Conservation (phyloP, 805 yeast genomes). For the Sungouiella blattae region DNA sequence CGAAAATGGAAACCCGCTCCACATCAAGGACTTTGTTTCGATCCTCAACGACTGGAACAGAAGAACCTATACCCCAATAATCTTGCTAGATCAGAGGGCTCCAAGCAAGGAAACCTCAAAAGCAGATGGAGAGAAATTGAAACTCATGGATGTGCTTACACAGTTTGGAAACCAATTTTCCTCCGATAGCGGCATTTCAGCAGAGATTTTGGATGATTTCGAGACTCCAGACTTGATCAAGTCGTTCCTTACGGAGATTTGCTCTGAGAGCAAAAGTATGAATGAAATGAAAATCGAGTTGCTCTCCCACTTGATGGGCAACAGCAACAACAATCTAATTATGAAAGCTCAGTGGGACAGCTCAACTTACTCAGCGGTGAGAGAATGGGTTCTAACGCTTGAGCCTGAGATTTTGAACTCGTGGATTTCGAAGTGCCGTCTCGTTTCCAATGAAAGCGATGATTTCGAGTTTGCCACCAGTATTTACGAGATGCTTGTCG, state of each 20-base stretch:
- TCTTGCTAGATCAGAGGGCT: constrained; percentile 13
- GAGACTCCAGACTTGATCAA: constrained; percentile 10
- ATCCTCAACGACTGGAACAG: constrained; percentile 28
- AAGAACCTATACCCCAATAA: constrained; percentile 10
- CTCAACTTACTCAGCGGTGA: not conserved
- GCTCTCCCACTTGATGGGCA: constrained; percentile 22
- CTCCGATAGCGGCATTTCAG: constrained; percentile 3
- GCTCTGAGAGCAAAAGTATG: constrained; percentile 12
- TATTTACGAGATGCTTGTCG: constrained; percentile 45
- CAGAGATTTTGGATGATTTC: constrained; percentile 4
- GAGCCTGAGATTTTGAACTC: constrained; percentile 20
- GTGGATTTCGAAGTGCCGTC: too few relatives aligned
- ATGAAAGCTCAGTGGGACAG: constrained; percentile 39
- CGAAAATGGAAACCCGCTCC: constrained; percentile 4
- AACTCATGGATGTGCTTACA: constrained; percentile 35
- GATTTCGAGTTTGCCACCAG: constrained; percentile 29
- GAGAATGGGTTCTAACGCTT: constrained; percentile 31
- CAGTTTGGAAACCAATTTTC: constrained; percentile 22
- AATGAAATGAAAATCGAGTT: constrained; percentile 23
- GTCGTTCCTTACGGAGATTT: constrained; percentile 11
- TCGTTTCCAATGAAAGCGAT: too few relatives aligned
- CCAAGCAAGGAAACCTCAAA: constrained; percentile 1
- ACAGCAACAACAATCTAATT: constrained; percentile 24
- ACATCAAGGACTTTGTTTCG: constrained; percentile 20
- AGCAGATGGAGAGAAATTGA: constrained; percentile 27